Percentiles rank a stretch among this genome's conserved stretches.
phyloP scores from a whole-genome alignment of 208 protist genomes.

The Blechomonas ayalai region DNA sequence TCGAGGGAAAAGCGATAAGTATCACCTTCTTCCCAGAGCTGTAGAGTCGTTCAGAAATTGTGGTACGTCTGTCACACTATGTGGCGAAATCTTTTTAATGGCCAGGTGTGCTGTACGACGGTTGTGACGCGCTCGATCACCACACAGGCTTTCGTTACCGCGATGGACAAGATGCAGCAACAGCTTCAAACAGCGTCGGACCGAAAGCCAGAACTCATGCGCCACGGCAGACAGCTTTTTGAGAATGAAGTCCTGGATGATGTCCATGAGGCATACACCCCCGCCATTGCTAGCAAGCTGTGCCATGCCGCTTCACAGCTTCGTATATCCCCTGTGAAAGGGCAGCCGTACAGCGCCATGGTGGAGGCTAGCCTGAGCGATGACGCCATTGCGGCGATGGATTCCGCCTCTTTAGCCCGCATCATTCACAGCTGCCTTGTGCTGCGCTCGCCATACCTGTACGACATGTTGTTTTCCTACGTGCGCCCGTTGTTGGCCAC shows the following conservation, averaged over 20 bases:
- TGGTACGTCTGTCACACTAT: background rate
- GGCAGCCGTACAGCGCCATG: slow-evolving; percentile 43
- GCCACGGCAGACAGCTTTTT: slow-evolving; percentile 73
- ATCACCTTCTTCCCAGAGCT: no score
- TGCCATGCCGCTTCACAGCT: slow-evolving; percentile 69
- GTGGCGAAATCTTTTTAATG: background rate
- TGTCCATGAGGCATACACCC: slow-evolving; percentile 33
- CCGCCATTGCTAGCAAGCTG: slow-evolving; percentile 43
- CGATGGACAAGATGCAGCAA: slow-evolving; percentile 63
- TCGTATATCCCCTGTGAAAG: slow-evolving; percentile 57
- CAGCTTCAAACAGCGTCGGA: slow-evolving; percentile 53
- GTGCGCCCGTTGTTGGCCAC: slow-evolving; percentile 32
- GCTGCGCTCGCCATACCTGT: slow-evolving; percentile 56
- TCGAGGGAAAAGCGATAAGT: no score
- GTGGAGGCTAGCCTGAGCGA: slow-evolving; percentile 32
- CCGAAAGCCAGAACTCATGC: slow-evolving; percentile 48
- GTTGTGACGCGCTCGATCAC: slow-evolving; percentile 34
- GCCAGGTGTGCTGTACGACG: no score
- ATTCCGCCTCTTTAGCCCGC: slow-evolving; percentile 51
- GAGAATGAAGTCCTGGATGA: slow-evolving; percentile 78
- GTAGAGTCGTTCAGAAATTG: background rate
- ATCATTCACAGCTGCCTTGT: slow-evolving; percentile 80
- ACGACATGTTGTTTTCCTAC: slow-evolving; percentile 80
- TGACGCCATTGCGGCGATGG: slow-evolving; percentile 38
- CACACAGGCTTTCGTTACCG: slow-evolving; percentile 54